These are phyloP conservation scores for Tulasnella sp. DNA, from an alignment of 768 basidiomycete genomes.

Conservation along the genomic window DNA sequence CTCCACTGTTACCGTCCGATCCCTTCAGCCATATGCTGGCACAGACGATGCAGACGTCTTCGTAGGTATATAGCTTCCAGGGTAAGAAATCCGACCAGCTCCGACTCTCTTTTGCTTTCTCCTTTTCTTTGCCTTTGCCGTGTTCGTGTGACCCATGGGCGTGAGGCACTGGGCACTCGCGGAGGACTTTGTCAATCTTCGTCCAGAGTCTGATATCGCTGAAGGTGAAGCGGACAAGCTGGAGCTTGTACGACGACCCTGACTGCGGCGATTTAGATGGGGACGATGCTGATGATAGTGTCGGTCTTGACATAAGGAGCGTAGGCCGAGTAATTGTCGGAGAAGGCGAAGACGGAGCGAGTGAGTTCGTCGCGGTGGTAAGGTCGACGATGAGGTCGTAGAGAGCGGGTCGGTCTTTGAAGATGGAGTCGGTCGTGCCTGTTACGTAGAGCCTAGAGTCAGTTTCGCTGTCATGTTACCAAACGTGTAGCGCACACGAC, in stretches of 20 bases:
- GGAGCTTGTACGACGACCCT: constrained; percentile 38
- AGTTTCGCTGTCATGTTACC: background rate
- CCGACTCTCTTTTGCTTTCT: background rate
- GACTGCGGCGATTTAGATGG: background rate
- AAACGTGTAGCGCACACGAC: constrained; percentile 18
- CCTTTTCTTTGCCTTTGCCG: background rate
- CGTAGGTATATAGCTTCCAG: constrained; percentile 42
- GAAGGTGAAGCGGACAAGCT: constrained; percentile 65
- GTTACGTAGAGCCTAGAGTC: background rate
- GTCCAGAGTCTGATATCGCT: constrained; percentile 76
- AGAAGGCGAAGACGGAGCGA: constrained; percentile 40
- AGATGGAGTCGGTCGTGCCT: constrained; percentile 76
- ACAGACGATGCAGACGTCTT: constrained; percentile 74
- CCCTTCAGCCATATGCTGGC: constrained; percentile 59
- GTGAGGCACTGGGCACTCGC: background rate
- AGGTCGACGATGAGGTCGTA: constrained; percentile 78
- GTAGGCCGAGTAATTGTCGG: constrained; percentile 35
- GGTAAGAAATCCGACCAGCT: constrained; percentile 22
- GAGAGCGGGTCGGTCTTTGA: constrained; percentile 64
- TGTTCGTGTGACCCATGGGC: background rate
- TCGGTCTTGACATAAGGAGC: constrained; percentile 34
- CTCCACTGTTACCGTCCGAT: constrained; percentile 27
- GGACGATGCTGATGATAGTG: background rate
- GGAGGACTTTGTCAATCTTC: constrained; percentile 58
- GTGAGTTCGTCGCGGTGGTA: constrained; percentile 38